Base-by-base conservation (phyloP, 2,329 filamentous ascomycete species). In the Colletotrichum horii region DNA sequence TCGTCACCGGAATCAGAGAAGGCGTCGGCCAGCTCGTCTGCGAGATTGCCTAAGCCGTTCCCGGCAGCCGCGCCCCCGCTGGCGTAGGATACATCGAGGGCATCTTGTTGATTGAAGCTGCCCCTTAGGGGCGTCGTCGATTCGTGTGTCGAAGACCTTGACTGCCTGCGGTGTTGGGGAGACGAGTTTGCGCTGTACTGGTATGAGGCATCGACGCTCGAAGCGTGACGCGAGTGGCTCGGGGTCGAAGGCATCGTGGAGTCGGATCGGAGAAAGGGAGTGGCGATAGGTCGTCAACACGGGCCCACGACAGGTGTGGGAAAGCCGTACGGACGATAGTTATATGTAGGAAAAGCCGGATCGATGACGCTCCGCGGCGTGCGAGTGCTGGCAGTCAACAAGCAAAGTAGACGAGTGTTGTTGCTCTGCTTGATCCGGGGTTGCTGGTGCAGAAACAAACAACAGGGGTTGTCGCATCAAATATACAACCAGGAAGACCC, bases 21-120 rank as follows among this genome's bases (percentile, higher is more conserved):
- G 6, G 93, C 92, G 80, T 94, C 94, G 2, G 93, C 95, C 64
- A 97, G 87, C 83, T 97, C 95, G 83, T 96, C 95, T 3, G 95
- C 95, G 65, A 97, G 84, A 79, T 95, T 96, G 36, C 94, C 95
- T 77, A 95, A 87, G 11, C 93, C 93, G 76, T 91, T 91, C 66
- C 85, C 86, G 4, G 82, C 82, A 28, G 83, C 85, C 61, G 83
- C 83, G 48, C 83, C 88, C 56, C 83, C 85, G 74, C 84, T 83
- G 64, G 89, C 86, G n/a, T 86, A 83, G 73, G 84, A 84, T 67
- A 90, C 82, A 70, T 89, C 87, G n/a, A 87, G 81, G 43, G 80
- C 81, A 78, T 91, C 89, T 74, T 86, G 84, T 70, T 89, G 87
- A 79, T 86, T 87, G 79, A 87, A 87, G 79, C 87, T 89, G 79